These are phyloP conservation scores for Cylindrotheca closterium DNA, from an alignment of 108 stramenopile species.

Conservation along the genomic window DNA sequence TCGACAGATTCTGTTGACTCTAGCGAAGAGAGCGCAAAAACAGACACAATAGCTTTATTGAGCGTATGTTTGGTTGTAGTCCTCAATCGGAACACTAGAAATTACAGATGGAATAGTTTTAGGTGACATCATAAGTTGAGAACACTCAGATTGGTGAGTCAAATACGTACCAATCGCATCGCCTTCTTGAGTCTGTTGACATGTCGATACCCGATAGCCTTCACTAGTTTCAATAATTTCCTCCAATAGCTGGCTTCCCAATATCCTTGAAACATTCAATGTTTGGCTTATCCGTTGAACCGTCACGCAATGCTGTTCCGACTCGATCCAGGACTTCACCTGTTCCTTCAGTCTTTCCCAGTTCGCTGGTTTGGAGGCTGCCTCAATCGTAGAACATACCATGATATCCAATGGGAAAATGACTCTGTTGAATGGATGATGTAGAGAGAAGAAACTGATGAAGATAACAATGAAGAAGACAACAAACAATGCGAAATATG, in stretches of 20 bases:
- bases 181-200: conserved; percentile 1
- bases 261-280: conserved; percentile 10
- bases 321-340: conserved; percentile 21
- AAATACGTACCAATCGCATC: neutral
- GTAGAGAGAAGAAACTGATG: too few relatives aligned
- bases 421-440: too few relatives aligned
- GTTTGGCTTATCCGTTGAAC: conserved; percentile 15
- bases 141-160: too few relatives aligned
- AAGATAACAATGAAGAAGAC: too few relatives aligned
- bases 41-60: neutral
- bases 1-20: conserved; percentile 8
- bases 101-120: neutral
- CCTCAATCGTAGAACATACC: neutral
- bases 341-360: conserved; percentile 12
- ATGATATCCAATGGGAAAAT: too few relatives aligned
- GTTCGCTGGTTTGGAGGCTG: neutral
- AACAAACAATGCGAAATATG: too few relatives aligned
- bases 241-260: conserved; percentile 12
- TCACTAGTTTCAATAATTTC: neutral
- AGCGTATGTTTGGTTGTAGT: neutral
- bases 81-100: conserved; percentile 1
- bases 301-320: conserved; percentile 33
- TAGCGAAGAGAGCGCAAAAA: conserved; percentile 9
- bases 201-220: conserved; percentile 1
- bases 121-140: too few relatives aligned